phyloP scores from a whole-genome alignment of 106 monocot genomes.

The Dendrobium catenatum region DNA sequence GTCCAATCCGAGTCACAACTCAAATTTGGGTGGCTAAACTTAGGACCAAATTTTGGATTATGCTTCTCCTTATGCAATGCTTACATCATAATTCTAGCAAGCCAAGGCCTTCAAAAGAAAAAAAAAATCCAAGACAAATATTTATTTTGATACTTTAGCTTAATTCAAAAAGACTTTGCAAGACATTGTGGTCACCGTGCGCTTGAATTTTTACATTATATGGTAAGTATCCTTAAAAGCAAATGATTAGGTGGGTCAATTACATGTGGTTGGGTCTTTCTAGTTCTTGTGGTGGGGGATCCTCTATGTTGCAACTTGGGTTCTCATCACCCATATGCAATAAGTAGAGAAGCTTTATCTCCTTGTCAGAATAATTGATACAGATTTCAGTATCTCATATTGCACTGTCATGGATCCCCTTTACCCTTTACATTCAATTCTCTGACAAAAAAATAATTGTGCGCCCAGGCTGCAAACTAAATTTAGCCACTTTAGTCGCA shows the following conservation, averaged over 20 bases:
- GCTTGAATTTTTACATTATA: background rate
- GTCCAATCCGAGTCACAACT: too few relatives aligned
- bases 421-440: background rate
- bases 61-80: too few relatives aligned
- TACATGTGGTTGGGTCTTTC: slow-evolving; percentile 2
- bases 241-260: background rate
- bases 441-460: background rate
- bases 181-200: too few relatives aligned
- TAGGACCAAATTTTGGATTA: too few relatives aligned
- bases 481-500: background rate
- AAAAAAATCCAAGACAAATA: too few relatives aligned
- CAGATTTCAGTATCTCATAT: background rate
- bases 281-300: background rate
- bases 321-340: background rate
- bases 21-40: too few relatives aligned
- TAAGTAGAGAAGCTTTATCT: background rate
- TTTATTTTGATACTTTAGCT: too few relatives aligned
- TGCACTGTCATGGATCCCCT: background rate
- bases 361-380: slow-evolving; percentile 7
- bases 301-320: background rate
- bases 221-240: background rate
- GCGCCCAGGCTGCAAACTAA: background rate
- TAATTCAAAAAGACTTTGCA: too few relatives aligned
- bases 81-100: too few relatives aligned
- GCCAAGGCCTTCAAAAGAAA: too few relatives aligned